Evolutionary conservation across 768 basidiomycete species (phyloP).

Genomic region (Tricholoma furcatifolium): DNA sequence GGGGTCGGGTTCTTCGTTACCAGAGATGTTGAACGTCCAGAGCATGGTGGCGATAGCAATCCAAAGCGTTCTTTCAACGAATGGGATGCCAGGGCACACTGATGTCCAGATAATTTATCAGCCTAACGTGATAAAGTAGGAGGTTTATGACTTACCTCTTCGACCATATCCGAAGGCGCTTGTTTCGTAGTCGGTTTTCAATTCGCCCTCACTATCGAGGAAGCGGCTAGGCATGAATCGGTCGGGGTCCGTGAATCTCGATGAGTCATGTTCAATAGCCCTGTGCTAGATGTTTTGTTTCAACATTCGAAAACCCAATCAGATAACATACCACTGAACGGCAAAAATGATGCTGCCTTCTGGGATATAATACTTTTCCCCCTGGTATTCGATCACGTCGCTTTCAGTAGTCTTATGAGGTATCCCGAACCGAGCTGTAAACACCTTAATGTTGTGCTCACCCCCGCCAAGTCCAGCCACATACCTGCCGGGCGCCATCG

Average conservation of each 20-base stretch:
- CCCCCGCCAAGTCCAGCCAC: neutral
- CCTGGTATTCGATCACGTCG: neutral
- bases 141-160: neutral
- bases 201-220: neutral
- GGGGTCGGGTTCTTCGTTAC: neutral
- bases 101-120: no score
- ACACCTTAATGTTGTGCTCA: neutral
- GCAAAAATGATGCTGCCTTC: neutral
- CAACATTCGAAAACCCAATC: neutral
- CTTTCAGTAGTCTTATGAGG: neutral
- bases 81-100: neutral
- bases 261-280: neutral
- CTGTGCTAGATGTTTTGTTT: neutral
- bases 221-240: neutral
- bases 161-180: neutral
- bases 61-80: neutral
- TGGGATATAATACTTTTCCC: neutral
- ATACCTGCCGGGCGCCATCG: neutral
- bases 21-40: neutral
- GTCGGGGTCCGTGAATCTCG: neutral
- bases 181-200: neutral
- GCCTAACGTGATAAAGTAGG: neutral
- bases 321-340: neutral
- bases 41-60: neutral
- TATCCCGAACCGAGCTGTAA: neutral